phyloP scores from a whole-genome alignment of 2,329 filamentous ascomycete genomes.

The Sordariomycetes sp. region DNA sequence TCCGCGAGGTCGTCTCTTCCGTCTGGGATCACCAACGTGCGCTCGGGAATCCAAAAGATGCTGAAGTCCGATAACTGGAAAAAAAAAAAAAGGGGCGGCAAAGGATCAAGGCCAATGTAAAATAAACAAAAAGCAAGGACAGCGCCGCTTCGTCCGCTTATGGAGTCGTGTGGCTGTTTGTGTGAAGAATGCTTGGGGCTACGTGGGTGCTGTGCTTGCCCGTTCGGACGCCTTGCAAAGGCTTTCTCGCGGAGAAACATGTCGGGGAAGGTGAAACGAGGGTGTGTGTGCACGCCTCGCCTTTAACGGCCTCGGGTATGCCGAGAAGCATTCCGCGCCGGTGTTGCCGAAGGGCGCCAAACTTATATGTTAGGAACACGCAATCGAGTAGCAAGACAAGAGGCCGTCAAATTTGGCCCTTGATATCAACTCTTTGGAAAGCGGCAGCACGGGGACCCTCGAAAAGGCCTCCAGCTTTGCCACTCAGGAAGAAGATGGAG shows the following conservation, averaged over 20 bases:
- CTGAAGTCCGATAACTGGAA: not conserved
- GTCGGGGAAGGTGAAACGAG: not conserved
- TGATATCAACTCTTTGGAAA: conserved; percentile 86
- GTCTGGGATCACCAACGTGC: not conserved
- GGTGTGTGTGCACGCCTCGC: not conserved
- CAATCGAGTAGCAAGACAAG: not conserved
- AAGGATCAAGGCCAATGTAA: not conserved
- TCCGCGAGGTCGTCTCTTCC: not conserved
- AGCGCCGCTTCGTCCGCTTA: not conserved
- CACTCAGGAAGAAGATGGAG: conserved; percentile 58
- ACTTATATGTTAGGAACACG: not conserved
- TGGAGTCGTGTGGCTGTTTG: not conserved
- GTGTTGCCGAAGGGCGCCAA: not conserved
- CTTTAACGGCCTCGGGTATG: not conserved
- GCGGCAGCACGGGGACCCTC: conserved; percentile 60
- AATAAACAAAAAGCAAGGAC: not conserved
- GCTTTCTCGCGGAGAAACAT: not conserved
- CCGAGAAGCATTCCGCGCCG: not conserved
- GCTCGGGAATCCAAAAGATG: not conserved
- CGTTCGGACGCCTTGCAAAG: not conserved
- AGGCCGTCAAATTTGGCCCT: conserved; percentile 70
- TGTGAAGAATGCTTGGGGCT: not conserved
- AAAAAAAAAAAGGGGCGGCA: not conserved
- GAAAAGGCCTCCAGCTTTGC: conserved; percentile 61
- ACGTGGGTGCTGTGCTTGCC: not conserved